These are phyloP conservation scores for Wickerhamiella sergipiensis DNA, from an alignment of 805 yeast genomes.

Conservation along the genomic window DNA sequence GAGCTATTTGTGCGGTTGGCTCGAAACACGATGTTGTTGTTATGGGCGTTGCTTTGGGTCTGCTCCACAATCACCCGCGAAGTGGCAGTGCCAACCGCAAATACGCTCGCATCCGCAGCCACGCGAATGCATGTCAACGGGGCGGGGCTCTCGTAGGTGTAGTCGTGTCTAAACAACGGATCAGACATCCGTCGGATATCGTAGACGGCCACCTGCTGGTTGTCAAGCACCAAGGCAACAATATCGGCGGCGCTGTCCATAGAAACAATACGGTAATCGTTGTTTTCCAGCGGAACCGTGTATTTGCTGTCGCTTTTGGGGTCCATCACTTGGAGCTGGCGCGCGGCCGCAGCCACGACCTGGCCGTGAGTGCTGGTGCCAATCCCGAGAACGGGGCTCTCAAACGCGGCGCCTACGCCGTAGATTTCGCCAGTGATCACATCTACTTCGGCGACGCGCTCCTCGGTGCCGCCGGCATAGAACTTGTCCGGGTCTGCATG, in stretches of 20 bases:
- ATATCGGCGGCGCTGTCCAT: background rate
- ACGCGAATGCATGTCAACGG: background rate
- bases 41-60: background rate
- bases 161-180: background rate
- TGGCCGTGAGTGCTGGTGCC: background rate
- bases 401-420: constrained; percentile 3
- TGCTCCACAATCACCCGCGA: background rate
- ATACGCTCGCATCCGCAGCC: background rate
- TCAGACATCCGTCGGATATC: background rate
- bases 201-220: background rate
- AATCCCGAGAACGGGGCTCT: background rate
- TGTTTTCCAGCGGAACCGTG: background rate
- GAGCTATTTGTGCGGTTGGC: background rate
- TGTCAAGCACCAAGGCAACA: background rate
- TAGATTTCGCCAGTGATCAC: background rate
- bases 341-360: background rate
- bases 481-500: background rate
- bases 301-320: background rate
- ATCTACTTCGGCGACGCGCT: constrained; percentile 4
- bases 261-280: background rate
- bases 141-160: background rate
- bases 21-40: background rate
- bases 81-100: background rate
- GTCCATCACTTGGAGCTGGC: background rate
- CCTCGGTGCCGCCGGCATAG: constrained; percentile 7